Evolutionary conservation across 2,329 filamentous ascomycete species (phyloP), one percentile per base, ranked within the genome.

Genomic region (Fusarium chaquense): DNA sequence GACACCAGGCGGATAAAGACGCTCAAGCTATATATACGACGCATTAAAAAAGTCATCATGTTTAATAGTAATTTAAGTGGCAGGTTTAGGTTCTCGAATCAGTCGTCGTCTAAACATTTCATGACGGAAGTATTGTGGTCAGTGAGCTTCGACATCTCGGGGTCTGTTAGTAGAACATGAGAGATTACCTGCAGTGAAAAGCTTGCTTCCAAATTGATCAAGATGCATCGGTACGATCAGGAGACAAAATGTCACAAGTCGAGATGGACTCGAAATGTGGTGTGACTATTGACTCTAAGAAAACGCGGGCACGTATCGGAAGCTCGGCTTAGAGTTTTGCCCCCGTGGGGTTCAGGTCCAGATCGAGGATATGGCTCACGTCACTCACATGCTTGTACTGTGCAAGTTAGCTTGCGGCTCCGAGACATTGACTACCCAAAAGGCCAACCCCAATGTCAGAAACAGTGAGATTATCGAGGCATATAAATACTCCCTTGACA

Each of bases 301-400:
- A 61, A 62, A 44, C 47, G 62, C 61, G 62, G 62, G 62, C 62
- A 65, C 61, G 54, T 65, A 65, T 65, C 62, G 62, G 62, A 65
- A 45, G 32, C 26, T 60, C 62, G 61, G 54, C 54, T 28, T 50
- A 12, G 41, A 2, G 4, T 50, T 49, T 65, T 52, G 49, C 62
- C 62, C 62, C 62, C 62, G 47, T 61, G 62, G 62, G 62, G 62
- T 65, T n/a, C 8, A 28, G 16, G 15, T 20, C 28, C 8, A 28
- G 16, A 7, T 20, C n/a, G 5, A 20, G n/a, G n/a, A 20, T 33
- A 26, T 40, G 40, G 40, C 22, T 10, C 9, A 46, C 44, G 38
- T 46, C 41, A 26, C 52, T 59, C 58, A 60, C 54, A 60, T 60
- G 56, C 45, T 28, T 61, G 22, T 22, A 50, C 33, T 45, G 9